Evolutionary conservation across 2,329 filamentous ascomycete species (phyloP), one percentile per base, ranked within the genome.

Genomic region (Talaromyces sp.): DNA sequence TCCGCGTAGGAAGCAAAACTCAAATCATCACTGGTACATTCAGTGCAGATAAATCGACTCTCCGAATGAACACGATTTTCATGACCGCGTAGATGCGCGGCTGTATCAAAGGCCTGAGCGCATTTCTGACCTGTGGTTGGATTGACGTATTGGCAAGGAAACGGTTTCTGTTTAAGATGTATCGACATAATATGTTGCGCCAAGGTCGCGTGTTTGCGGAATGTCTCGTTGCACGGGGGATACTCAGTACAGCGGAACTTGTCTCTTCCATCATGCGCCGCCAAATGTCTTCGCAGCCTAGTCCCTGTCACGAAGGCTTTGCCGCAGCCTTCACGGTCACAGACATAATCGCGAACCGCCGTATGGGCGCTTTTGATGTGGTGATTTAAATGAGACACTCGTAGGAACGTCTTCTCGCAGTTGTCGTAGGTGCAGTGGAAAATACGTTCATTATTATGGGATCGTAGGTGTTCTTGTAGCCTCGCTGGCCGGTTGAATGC

Each of bases 401-500:
- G 89, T 13, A 91, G 83, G 70, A 96, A 97, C 41, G 86, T 83
- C 77, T 96, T 97, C 66, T 84, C 83, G 69, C 93, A 97, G 41
- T 75, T 85, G 5, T 80, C 75, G 61, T 87, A 81, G 2, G 80
- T 77, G 68, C 93, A 97, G 39, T 80, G 79, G 72, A 89, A 95
- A 0, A 91, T 86, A 1, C 92, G 85, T 65, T 93, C 89, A 64
- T 93, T 91, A 55, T 85, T 93, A 72, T 97, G 93, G 1, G 89
- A 91, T 62, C 91, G 83, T 22, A 93, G 75, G 68, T 97, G 93
- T 59, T 89, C 86, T 60, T 87, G 81, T 3, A 97, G 80, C 28
- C 90, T 85, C 35, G 88, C 88, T 0, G 91, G 91, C 2, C 93
- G 86, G 71, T 96, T 96, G 78, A 94, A 97, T 6, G 87, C 85